These are phyloP conservation scores for Tetrapyrgos nigripes DNA, from an alignment of 1,284 basidiomycete species.

Conservation along the genomic window DNA sequence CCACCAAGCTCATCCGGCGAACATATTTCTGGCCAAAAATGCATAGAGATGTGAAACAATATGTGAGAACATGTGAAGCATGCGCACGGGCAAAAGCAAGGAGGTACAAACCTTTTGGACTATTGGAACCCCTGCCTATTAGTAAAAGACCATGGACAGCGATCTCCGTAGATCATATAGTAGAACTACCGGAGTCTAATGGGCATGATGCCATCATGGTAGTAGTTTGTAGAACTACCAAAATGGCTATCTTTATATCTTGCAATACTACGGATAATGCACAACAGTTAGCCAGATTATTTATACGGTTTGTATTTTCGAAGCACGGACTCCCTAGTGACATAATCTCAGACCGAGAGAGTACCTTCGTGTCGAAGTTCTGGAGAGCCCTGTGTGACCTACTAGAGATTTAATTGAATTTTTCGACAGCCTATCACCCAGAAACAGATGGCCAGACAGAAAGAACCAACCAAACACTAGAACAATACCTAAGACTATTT, in stretches of 20 bases:
- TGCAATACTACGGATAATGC: neutral
- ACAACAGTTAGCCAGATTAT: neutral
- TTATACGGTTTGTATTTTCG: neutral
- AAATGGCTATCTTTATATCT: neutral
- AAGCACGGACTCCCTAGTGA: conserved; percentile 8
- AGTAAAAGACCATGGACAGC: conserved; percentile 4
- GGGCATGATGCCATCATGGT: conserved; percentile 36
- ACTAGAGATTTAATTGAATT: neutral
- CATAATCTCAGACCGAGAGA: conserved; percentile 4
- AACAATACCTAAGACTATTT: no score
- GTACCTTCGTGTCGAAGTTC: neutral
- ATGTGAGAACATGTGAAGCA: conserved; percentile 8
- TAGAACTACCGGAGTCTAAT: conserved; percentile 31
- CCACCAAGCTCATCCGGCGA: conserved; percentile 22
- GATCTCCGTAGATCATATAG: conserved; percentile 19
- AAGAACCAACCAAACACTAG: neutral
- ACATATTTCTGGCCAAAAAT: conserved; percentile 31
- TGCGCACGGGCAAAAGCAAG: neutral
- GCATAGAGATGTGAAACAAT: conserved; percentile 17
- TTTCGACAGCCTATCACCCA: neutral
- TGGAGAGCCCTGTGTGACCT: neutral
- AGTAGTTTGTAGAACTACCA: conserved; percentile 18
- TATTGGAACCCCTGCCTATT: conserved; percentile 8
- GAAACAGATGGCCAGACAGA: neutral
- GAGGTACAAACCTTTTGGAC: conserved; percentile 2